phyloP scores from a whole-genome alignment of 2,329 filamentous ascomycete genomes.

The Colletotrichum sp. region DNA sequence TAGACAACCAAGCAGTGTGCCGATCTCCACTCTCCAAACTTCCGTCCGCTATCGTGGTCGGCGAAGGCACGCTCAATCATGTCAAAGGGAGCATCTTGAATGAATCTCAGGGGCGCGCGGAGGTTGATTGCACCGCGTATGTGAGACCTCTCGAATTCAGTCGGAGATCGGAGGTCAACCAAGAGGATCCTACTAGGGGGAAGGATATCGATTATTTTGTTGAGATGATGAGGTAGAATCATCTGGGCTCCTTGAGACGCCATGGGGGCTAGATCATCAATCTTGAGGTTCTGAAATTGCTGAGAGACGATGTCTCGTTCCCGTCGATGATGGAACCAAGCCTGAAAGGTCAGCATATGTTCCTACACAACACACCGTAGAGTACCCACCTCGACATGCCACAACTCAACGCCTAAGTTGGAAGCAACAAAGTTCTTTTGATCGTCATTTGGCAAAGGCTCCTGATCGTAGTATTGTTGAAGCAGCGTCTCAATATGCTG shows the following conservation, averaged over 20 bases:
- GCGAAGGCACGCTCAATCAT: slow-evolving; percentile 55
- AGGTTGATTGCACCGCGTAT: slow-evolving; percentile 58
- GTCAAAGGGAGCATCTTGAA: slow-evolving; percentile 52
- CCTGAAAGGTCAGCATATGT: slow-evolving; percentile 29
- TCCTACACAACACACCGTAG: too few species aligned
- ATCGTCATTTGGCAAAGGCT: slow-evolving; percentile 52
- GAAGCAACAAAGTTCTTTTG: slow-evolving; percentile 60
- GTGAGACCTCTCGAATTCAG: slow-evolving; percentile 55
- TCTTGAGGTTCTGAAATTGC: slow-evolving; percentile 49
- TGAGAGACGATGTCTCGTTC: slow-evolving; percentile 51
- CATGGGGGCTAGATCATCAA: slow-evolving; percentile 38
- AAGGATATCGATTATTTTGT: slow-evolving; percentile 55
- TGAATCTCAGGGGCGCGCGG: slow-evolving; percentile 53
- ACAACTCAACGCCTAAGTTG: slow-evolving; percentile 55
- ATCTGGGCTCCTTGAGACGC: slow-evolving; percentile 43
- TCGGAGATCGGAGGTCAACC: slow-evolving; percentile 53
- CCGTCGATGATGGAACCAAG: slow-evolving; percentile 60
- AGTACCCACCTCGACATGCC: slow-evolving; percentile 51
- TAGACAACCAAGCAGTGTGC: slow-evolving; percentile 59
- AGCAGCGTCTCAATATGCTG: slow-evolving; percentile 54
- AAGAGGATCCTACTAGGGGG: slow-evolving; percentile 49
- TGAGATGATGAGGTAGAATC: slow-evolving; percentile 57
- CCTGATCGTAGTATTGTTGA: slow-evolving; percentile 57
- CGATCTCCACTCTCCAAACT: slow-evolving; percentile 51
- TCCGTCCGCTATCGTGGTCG: slow-evolving; percentile 51